Conservation (phyloP, 768 basidiomycete species). For the Lactarius pseudohatsudake region DNA sequence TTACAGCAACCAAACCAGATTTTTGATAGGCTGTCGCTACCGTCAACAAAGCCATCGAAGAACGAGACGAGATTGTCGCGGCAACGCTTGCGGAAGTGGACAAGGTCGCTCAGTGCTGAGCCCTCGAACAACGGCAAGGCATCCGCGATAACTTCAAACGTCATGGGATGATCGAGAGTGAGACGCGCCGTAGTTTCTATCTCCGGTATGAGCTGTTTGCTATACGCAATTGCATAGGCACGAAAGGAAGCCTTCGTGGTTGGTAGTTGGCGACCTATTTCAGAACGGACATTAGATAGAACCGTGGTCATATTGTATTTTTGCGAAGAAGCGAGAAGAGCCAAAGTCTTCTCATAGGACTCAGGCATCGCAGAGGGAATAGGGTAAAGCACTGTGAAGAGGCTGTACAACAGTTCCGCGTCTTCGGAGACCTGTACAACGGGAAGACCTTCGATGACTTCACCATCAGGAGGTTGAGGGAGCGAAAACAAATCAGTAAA, state of each 20-base stretch:
- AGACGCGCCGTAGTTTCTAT: not conserved
- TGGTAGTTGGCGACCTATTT: not conserved
- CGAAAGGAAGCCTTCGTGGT: too few relatives aligned
- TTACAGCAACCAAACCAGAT: too few relatives aligned
- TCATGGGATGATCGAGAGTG: not conserved
- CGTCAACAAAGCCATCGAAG: not conserved
- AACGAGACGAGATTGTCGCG: not conserved
- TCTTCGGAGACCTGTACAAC: not conserved
- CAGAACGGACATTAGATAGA: not conserved
- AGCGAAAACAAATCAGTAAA: not conserved
- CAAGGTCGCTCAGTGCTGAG: not conserved
- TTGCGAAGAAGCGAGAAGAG: conserved; percentile 24
- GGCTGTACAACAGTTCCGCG: not conserved
- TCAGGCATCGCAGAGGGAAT: not conserved
- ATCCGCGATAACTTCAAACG: not conserved
- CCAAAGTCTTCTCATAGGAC: not conserved
- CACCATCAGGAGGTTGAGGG: not conserved
- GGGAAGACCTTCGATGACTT: not conserved
- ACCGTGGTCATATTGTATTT: conserved; percentile 18
- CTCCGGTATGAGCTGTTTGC: not conserved
- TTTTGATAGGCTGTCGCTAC: too few relatives aligned
- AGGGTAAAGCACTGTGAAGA: conserved; percentile 1
- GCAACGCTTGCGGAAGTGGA: not conserved
- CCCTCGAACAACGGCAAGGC: not conserved
- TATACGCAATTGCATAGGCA: conserved; percentile 1